Evolutionary conservation across 2,329 filamentous ascomycete species (phyloP), one percentile per base, ranked within the genome.

Genomic region (Myriangium duriaei): DNA sequence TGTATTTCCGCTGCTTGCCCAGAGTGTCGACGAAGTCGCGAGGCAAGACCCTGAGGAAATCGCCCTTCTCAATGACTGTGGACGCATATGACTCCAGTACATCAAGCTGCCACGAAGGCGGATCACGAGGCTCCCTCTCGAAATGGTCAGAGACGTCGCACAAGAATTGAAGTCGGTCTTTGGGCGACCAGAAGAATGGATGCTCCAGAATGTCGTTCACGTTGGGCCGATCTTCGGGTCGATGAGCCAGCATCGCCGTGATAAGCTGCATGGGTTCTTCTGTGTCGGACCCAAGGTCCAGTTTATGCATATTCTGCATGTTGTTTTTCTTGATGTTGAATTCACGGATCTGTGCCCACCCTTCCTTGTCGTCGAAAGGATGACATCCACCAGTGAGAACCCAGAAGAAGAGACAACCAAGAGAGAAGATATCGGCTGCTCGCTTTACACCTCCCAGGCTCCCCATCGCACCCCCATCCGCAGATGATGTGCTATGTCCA

Each of bases 341-440:
- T 60, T 98, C 91, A 37, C 91, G 64, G 24, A 69, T 60, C 39
- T 63, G 77, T 75, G 93, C 92, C 66, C 91, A 96, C 34, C 85
- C 78, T 53, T 91, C 86, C 40, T 91, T 87, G 45, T 86, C 87
- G 55, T 95, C 88, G 51, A 92, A 98, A 0, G 91, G 91, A 57
- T 98, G 91, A 1, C 72, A 75, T 11, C 91, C 91, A 45, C 86
- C 82, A 1, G 88, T 95, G 42, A 98, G 69, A n/a, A 96, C 87
- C 57, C 95, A 98, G 63, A 87, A 96, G 66, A 95, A 98, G n/a
- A 98, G 86, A 37, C 94, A 80, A 1, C 91, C 91, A 24, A 98
- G 72, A 0, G 87, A 94, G 63, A 98, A 98, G 16, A 98, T 94
- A 55, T 98, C 91, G 44, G 96, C 95, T 6, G 91, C 84, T 32